Conservation (phyloP, 805 yeast genomes). For the Naumovozyma dairenensis region DNA sequence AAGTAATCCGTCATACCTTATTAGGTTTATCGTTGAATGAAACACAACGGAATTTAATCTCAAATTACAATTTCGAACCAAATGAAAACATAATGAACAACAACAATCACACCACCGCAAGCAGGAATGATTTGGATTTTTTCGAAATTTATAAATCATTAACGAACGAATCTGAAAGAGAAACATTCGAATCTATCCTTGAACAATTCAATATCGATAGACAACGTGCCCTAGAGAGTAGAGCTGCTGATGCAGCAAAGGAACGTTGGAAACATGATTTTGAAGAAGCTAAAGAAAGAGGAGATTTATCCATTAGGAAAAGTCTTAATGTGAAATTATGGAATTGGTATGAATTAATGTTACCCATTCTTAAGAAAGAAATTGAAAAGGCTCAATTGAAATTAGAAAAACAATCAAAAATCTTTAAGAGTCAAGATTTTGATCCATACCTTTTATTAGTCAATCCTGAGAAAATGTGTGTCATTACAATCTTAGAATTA, state of each 20-base stretch:
- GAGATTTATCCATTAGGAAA: conserved; percentile 44
- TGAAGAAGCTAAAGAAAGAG: conserved; percentile 53
- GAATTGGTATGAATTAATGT: conserved; percentile 72
- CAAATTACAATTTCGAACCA: conserved; percentile 30
- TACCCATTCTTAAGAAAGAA: conserved; percentile 64
- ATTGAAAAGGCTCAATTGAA: conserved; percentile 44
- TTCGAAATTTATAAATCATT: conserved; percentile 54
- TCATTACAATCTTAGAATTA: conserved; percentile 74
- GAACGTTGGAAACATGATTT: conserved; percentile 82
- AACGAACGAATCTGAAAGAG: conserved; percentile 37
- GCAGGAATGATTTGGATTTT: conserved; percentile 43
- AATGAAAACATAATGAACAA: conserved; percentile 27
- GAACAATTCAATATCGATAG: conserved; percentile 66
- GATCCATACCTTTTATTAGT: conserved; percentile 67
- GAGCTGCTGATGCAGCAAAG: conserved; percentile 76
- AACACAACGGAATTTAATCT: conserved; percentile 21
- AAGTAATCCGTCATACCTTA: conserved; percentile 66
- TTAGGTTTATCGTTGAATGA: conserved; percentile 36
- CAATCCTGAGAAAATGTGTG: conserved; percentile 70
- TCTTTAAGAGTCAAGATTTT: conserved; percentile 30
- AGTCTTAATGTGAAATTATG: conserved; percentile 66
- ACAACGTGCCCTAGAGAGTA: conserved; percentile 61
- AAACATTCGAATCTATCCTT: conserved; percentile 53
- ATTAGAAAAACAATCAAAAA: conserved; percentile 11
- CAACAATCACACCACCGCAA: too few relatives aligned